Evolutionary conservation across 768 basidiomycete genomes (phyloP), one percentile per base, ranked within the genome.

Genomic region (Tulasnella sp.): DNA sequence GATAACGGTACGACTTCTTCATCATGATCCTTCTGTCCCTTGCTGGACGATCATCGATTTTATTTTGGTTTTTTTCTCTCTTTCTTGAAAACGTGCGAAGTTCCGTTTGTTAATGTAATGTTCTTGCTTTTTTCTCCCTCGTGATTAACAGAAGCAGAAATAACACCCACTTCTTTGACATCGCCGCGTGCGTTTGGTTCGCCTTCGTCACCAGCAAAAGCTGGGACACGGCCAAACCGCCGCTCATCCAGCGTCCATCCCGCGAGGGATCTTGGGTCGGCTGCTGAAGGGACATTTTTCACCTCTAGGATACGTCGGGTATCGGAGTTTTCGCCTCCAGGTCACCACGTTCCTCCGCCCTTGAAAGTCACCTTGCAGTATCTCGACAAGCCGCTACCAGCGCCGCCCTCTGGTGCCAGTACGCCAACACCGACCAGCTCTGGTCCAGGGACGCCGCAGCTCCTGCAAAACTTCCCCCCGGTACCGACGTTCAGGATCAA

Each of bases 51-150:
- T 18, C 62, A 62, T 62, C 31, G 62, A 36, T 68, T 68, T 68
- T 31, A 68, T 68, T 68, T 68, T 12, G 62, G 21, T 68, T 68
- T 31, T 58, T 58, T 18, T n/a, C 18, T 58, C 56, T 18, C 56
- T 31, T 68, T 36, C 34, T 68, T 68, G 62, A 36, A 68, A 68
- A 27, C 27, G 62, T 68, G 62, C 62, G 62, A 68, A 68, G 62
- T 68, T 36, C 62, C 27, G 62, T 68, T 68, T 68, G 62, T 68
- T 68, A 68, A 68, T 68, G 62, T 68, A 68, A 68, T 68, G 62
- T 68, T 27, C 27, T 68, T 24, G 24, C n/a, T 68, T 68, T 68
- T 68, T 36, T 18, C 31, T 12, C 62, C 34, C 31, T 27, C 34
- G n/a, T 68, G 27, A 36, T 68, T 36, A 31, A 68, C 62, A 68